Evolutionary conservation across 1,284 basidiomycete genomes (phyloP).

Genomic region (Microbotryum scabiosae): DNA sequence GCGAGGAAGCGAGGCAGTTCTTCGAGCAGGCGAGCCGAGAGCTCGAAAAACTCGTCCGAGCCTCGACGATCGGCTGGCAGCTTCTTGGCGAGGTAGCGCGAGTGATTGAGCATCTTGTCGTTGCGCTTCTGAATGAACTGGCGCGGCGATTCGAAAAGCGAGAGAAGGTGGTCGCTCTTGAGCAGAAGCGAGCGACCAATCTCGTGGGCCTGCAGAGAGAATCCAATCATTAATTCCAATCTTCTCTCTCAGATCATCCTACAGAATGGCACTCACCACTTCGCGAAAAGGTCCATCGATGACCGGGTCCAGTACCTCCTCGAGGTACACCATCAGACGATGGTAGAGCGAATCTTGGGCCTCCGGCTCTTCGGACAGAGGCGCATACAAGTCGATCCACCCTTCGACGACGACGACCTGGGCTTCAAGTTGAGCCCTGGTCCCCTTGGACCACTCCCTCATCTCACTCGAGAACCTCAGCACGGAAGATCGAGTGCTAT

Average conservation of each 20-base stretch:
- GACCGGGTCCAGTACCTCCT: constrained; percentile 21
- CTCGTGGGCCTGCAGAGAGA: constrained; percentile 16
- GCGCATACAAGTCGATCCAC: constrained; percentile 30
- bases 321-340: constrained; percentile 26
- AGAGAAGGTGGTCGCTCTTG: constrained; percentile 26
- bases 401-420: constrained; percentile 28
- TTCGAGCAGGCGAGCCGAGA: constrained; percentile 41
- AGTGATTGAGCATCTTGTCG: constrained; percentile 38
- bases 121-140: constrained; percentile 39
- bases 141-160: constrained; percentile 30
- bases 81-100: constrained; percentile 35
- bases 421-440: constrained; percentile 23
- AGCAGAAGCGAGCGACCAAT: constrained; percentile 19
- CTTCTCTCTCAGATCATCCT: not conserved
- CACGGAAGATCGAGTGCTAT: constrained; percentile 17
- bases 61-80: constrained; percentile 25
- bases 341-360: constrained; percentile 4
- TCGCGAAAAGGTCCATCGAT: constrained; percentile 24
- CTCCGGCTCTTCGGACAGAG: constrained; percentile 10
- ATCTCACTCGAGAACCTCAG: constrained; percentile 30
- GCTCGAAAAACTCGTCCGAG: constrained; percentile 38
- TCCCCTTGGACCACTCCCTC: constrained; percentile 28
- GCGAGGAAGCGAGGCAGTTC: constrained; percentile 41
- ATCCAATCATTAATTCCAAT: no score
- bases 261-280: not conserved